phyloP scores from a whole-genome alignment of 176 grass and related monocot genomes.

The Oryza australiensis region DNA sequence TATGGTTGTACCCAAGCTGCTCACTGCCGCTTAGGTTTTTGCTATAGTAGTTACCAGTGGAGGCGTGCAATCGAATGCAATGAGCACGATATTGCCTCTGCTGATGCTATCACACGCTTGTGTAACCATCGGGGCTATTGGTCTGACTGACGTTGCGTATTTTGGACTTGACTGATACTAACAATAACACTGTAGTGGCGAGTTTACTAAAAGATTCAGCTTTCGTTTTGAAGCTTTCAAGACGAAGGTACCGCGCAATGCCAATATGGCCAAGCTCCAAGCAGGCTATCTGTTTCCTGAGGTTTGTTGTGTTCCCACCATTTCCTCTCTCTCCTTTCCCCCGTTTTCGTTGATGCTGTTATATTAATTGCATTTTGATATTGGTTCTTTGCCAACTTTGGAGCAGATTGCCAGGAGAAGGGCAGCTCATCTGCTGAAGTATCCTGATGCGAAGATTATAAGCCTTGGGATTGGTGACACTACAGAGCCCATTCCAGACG shows the following conservation, averaged over 20 bases:
- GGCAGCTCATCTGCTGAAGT: slow-evolving; percentile 66
- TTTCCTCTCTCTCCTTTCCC: background rate
- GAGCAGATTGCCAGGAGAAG: slow-evolving; percentile 85
- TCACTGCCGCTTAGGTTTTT: background rate
- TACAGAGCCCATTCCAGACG: slow-evolving; percentile 82
- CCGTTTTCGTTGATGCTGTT: background rate
- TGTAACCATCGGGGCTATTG: background rate
- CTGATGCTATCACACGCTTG: background rate
- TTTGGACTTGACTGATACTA: background rate
- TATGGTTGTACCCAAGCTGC: background rate
- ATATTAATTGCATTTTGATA: slow-evolving; percentile 1
- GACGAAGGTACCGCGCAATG: slow-evolving; percentile 64
- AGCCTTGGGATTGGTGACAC: slow-evolving; percentile 97
- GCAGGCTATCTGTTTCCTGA: slow-evolving; percentile 82
- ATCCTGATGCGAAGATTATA: slow-evolving; percentile 84
- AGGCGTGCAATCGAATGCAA: background rate
- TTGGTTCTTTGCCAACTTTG: slow-evolving; percentile 1
- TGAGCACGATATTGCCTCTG: background rate
- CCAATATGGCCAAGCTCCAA: slow-evolving; percentile 73
- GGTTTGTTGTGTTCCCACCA: slow-evolving; percentile 22
- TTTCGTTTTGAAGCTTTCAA: slow-evolving; percentile 67
- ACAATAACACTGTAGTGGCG: background rate
- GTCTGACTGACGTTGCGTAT: background rate
- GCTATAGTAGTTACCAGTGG: background rate
- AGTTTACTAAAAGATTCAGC: slow-evolving; percentile 15